Evolutionary conservation across 2,329 filamentous ascomycete genomes (phyloP).

Genomic region (Sporothrix brunneoviolacea): DNA sequence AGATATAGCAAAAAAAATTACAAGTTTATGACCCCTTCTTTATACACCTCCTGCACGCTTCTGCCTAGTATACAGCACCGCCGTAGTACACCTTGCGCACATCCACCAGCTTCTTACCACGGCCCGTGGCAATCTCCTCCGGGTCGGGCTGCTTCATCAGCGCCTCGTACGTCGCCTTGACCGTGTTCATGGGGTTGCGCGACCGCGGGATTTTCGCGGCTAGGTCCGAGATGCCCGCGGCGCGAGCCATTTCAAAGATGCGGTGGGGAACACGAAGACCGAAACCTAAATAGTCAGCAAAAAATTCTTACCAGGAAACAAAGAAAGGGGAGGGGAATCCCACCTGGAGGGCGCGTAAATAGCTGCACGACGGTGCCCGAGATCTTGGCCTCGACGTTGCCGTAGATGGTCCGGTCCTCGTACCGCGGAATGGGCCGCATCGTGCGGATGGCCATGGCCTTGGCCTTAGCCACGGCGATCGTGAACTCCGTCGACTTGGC

Average conservation of each 20-base stretch:
- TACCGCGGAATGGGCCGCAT: constrained; percentile 90
- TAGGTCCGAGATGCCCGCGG: constrained; percentile 80
- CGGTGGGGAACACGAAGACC: constrained; percentile 85
- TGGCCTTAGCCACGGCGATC: constrained; percentile 65
- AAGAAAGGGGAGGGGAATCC: constrained; percentile 25
- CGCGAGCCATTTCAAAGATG: constrained; percentile 90
- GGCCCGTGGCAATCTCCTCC: constrained; percentile 79
- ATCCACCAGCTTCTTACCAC: constrained; percentile 94
- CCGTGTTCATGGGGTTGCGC: constrained; percentile 94
- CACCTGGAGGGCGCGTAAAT: constrained; percentile 80
- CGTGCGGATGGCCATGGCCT: constrained; percentile 77
- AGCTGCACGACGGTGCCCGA: constrained; percentile 82
- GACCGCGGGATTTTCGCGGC: constrained; percentile 76
- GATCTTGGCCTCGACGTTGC: constrained; percentile 75
- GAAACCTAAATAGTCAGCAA: constrained; percentile 57
- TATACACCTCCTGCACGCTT: too few species aligned
- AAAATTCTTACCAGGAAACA: background rate
- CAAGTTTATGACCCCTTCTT: background rate
- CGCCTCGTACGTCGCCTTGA: constrained; percentile 84
- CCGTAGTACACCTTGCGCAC: constrained; percentile 96
- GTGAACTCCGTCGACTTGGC: constrained; percentile 74
- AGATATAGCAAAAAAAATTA: background rate
- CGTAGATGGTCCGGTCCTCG: constrained; percentile 86
- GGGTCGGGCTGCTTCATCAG: constrained; percentile 78
- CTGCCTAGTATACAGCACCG: constrained; percentile 61